Conservation (phyloP, 805 yeast genomes). For the Saccharomycopsis capsularis region DNA sequence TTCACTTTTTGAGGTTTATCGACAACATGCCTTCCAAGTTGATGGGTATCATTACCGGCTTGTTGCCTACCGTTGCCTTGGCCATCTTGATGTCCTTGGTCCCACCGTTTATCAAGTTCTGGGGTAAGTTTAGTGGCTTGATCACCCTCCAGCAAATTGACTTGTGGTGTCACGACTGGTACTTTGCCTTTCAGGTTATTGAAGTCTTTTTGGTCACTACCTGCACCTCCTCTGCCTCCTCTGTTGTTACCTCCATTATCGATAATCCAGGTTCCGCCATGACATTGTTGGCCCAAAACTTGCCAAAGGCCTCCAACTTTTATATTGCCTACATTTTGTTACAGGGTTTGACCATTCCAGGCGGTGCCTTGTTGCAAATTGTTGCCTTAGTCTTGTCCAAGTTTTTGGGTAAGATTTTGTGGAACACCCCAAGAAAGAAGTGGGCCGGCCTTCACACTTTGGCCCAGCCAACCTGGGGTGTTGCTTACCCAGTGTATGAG, state of each 20-base stretch:
- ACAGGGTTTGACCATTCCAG: conserved; percentile 72
- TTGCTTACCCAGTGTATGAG: conserved; percentile 71
- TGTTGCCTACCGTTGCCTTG: conserved; percentile 77
- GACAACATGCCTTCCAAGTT: conserved; percentile 62
- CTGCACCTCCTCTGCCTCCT: conserved; percentile 70
- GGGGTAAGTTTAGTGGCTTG: conserved; percentile 70
- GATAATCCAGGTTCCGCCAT: conserved; percentile 64
- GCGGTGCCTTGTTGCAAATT: conserved; percentile 71
- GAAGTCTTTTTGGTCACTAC: conserved; percentile 85
- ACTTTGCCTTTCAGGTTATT: conserved; percentile 82
- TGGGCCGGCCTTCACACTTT: conserved; percentile 71
- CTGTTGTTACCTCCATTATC: conserved; percentile 66
- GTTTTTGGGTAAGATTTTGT: conserved; percentile 63
- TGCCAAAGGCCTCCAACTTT: conserved; percentile 89
- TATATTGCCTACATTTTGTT: conserved; percentile 77
- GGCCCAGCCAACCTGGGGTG: conserved; percentile 72
- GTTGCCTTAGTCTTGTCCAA: conserved; percentile 67
- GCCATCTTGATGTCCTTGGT: conserved; percentile 79
- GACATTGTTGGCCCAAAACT: conserved; percentile 61
- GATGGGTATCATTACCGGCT: conserved; percentile 80
- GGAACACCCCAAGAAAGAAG: conserved; percentile 85
- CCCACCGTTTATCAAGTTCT: conserved; percentile 72
- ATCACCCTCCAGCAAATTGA: conserved; percentile 69
- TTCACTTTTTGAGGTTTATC: conserved; percentile 71
- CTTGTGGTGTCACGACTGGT: conserved; percentile 80